Percentiles rank a stretch among this genome's conserved stretches.
Conservation (phyloP, 441 rosid genomes). For the Theobroma grandiflorum region DNA sequence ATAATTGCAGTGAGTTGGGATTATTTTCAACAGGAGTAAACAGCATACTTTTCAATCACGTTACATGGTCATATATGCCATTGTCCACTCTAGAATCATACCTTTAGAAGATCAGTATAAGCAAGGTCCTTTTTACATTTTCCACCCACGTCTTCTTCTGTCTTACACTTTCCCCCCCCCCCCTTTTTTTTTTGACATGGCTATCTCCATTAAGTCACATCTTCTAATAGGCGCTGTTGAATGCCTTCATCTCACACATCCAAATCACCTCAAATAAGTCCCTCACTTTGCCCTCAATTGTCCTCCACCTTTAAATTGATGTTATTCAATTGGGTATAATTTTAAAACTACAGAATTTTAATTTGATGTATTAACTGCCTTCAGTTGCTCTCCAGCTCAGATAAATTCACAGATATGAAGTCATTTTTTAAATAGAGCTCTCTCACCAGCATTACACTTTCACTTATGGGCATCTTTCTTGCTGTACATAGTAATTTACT, state of each 20-base stretch:
- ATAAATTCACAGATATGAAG: not conserved
- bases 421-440: not conserved
- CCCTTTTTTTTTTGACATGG: not conserved
- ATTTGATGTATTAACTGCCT: not conserved
- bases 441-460: slow-evolving; percentile 1
- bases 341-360: not conserved
- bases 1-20: not conserved
- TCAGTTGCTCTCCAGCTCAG: not conserved
- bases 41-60: slow-evolving; percentile 8
- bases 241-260: slow-evolving; percentile 6
- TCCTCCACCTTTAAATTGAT: slow-evolving; percentile 1
- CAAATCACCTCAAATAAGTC: slow-evolving; percentile 4
- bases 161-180: not conserved
- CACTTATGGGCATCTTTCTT: not conserved
- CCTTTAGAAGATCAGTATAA: slow-evolving; percentile 17
- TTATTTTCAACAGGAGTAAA: not conserved
- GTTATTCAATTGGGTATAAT: slow-evolving; percentile 6
- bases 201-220: not conserved
- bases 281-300: not conserved
- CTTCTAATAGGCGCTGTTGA: not conserved
- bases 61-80: slow-evolving; percentile 12
- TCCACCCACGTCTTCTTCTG: not conserved
- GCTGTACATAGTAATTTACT: not conserved
- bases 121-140: not conserved
- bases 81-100: not conserved